A percentile compares a stretch with the other conserved stretches of the same genome.
These are phyloP conservation scores for Vicia sativa DNA, from an alignment of 306 rosid species.

Conservation along the genomic window DNA sequence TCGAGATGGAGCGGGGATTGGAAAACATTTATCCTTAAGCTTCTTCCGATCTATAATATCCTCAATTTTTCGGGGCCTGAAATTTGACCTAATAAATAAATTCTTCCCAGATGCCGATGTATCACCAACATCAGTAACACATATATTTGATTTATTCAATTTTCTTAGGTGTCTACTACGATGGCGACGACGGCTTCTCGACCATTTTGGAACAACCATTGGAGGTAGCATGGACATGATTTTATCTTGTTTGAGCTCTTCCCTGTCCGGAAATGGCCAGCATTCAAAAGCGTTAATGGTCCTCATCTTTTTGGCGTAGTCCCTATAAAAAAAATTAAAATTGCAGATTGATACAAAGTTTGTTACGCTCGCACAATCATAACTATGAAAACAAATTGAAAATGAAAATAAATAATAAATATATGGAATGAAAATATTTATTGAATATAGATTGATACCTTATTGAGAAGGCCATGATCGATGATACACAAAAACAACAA, in stretches of 20 bases:
- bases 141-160: neutral
- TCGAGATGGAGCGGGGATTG: too few relatives aligned
- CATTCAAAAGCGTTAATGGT: conserved; percentile 53
- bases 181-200: neutral
- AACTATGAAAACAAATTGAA: neutral
- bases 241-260: conserved; percentile 19
- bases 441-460: conserved; percentile 44
- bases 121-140: neutral
- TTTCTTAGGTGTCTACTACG: too few relatives aligned
- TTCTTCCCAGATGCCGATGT: neutral
- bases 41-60: neutral
- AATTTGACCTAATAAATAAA: neutral
- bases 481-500: neutral
- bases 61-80: neutral
- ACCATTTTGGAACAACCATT: conserved; percentile 38
- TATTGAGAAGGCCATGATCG: conserved; percentile 75
- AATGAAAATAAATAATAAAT: neutral
- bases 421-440: neutral
- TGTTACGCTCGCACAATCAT: conserved; percentile 26
- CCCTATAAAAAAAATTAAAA: conserved; percentile 52
- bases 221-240: conserved; percentile 61
- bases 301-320: conserved; percentile 71
- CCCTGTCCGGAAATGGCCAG: conserved; percentile 58
- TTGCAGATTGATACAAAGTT: conserved; percentile 7
- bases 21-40: neutral